phyloP scores from a whole-genome alignment of 2,329 filamentous ascomycete genomes.

The Aspergillus ustus region DNA sequence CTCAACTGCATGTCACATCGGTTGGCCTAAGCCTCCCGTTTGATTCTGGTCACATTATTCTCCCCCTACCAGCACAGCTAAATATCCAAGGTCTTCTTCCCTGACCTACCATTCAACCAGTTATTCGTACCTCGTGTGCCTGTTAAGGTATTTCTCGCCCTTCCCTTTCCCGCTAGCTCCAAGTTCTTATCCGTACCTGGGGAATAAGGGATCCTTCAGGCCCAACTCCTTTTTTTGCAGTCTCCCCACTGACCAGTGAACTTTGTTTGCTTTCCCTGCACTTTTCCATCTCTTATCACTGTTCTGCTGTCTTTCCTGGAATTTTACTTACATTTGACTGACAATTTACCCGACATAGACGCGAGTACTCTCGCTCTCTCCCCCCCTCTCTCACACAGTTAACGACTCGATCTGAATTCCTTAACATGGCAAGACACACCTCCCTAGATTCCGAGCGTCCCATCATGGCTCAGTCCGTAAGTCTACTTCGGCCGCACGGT shows the following conservation, averaged over 20 bases:
- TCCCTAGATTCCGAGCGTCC: slow-evolving; percentile 60
- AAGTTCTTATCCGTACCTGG: not conserved
- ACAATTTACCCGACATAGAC: not conserved
- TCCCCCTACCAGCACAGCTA: not conserved
- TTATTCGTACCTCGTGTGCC: not conserved
- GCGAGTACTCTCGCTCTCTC: not conserved
- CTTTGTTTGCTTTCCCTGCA: slow-evolving; percentile 1
- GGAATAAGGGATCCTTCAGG: not conserved
- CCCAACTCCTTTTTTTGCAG: slow-evolving; percentile 6
- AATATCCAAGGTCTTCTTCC: not conserved
- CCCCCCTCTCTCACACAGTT: not conserved
- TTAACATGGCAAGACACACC: slow-evolving; percentile 42
- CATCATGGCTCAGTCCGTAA: slow-evolving; percentile 60
- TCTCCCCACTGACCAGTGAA: not conserved
- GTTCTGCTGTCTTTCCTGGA: not conserved
- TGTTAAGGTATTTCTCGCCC: not conserved
- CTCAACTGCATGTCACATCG: slow-evolving; percentile 17
- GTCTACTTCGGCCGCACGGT: slow-evolving; percentile 16
- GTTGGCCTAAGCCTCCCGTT: not conserved
- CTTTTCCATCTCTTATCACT: not conserved
- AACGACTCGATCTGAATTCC: not conserved
- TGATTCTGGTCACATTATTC: not conserved
- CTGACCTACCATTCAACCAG: not conserved
- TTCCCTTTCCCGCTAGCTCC: not conserved
- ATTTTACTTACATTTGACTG: not conserved